Conservation (phyloP, 192 early-diverging fungal genomes). For the Lobosporangium transversale region DNA sequence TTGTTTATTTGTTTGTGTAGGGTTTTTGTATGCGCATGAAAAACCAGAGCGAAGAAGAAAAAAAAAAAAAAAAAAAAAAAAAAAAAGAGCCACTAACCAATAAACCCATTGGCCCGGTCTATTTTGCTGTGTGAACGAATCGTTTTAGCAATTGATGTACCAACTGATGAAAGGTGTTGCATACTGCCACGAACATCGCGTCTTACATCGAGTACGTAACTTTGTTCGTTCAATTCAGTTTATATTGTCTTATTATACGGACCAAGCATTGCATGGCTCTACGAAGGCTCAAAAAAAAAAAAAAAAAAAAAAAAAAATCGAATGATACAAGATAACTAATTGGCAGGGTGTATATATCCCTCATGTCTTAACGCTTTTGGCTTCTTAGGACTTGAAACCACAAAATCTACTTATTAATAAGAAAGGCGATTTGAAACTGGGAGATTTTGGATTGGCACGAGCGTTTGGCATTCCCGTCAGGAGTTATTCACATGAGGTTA, state of each 20-base stretch:
- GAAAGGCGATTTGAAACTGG: constrained; percentile 89
- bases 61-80: too few relatives aligned
- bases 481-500: constrained; percentile 84
- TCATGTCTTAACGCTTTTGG: not conserved
- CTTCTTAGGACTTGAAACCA: constrained; percentile 80
- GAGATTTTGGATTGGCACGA: constrained; percentile 96
- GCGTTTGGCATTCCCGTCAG: constrained; percentile 98
- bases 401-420: constrained; percentile 92
- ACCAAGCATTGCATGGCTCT: too few relatives aligned
- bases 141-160: constrained; percentile 90
- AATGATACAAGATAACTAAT: too few relatives aligned
- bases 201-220: constrained; percentile 84
- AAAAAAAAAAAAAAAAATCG: not conserved
- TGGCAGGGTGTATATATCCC: too few relatives aligned
- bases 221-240: too few relatives aligned
- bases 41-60: too few relatives aligned
- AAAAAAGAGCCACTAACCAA: too few relatives aligned
- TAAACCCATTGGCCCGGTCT: too few relatives aligned
- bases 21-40: too few relatives aligned
- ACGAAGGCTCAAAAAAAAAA: not conserved
- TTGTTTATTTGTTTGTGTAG: too few relatives aligned
- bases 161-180: constrained; percentile 95
- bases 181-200: constrained; percentile 96
- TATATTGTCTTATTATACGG: too few relatives aligned
- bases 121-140: too few relatives aligned